These are phyloP conservation scores for Coniferiporia weirii DNA, from an alignment of 1,284 basidiomycete genomes.

Conservation along the genomic window DNA sequence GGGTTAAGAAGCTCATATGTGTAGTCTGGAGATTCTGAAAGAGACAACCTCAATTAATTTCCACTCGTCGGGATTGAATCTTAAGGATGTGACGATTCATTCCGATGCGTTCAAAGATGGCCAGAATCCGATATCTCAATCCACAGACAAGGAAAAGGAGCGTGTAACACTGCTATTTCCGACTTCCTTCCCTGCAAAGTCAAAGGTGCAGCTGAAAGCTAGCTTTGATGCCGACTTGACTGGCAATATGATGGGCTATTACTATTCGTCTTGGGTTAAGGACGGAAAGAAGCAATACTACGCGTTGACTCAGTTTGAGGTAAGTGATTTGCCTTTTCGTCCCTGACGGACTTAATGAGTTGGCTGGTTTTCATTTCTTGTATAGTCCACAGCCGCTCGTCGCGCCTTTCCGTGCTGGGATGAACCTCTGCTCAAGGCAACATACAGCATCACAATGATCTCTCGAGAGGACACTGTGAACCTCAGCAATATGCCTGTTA, in stretches of 20 bases:
- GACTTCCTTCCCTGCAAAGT: conserved; percentile 51
- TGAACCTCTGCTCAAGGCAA: conserved; percentile 90
- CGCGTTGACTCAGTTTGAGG: conserved; percentile 80
- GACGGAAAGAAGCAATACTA: conserved; percentile 62
- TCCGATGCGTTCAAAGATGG: conserved; percentile 53
- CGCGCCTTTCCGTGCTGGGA: conserved; percentile 89
- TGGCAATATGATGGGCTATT: conserved; percentile 70
- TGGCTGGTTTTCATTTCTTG: conserved; percentile 9
- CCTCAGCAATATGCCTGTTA: conserved; percentile 83
- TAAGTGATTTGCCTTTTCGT: conserved; percentile 24
- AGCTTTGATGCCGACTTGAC: conserved; percentile 62
- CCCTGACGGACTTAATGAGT: not conserved
- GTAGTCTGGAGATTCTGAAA: conserved; percentile 64
- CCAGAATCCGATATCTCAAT: conserved; percentile 41
- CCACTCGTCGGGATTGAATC: conserved; percentile 66
- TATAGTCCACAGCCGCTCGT: conserved; percentile 82
- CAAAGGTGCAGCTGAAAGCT: conserved; percentile 59
- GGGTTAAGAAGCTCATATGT: conserved; percentile 8
- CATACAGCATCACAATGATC: conserved; percentile 77
- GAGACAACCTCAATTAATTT: conserved; percentile 66
- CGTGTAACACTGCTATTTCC: conserved; percentile 58
- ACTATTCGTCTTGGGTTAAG: conserved; percentile 52
- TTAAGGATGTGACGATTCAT: conserved; percentile 64
- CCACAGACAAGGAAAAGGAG: conserved; percentile 60
- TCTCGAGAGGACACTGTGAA: conserved; percentile 74